Evolutionary conservation across 73 alveolate genomes (phyloP), one percentile per base, ranked within the genome.

Genomic region (Paramecium bursaria): DNA sequence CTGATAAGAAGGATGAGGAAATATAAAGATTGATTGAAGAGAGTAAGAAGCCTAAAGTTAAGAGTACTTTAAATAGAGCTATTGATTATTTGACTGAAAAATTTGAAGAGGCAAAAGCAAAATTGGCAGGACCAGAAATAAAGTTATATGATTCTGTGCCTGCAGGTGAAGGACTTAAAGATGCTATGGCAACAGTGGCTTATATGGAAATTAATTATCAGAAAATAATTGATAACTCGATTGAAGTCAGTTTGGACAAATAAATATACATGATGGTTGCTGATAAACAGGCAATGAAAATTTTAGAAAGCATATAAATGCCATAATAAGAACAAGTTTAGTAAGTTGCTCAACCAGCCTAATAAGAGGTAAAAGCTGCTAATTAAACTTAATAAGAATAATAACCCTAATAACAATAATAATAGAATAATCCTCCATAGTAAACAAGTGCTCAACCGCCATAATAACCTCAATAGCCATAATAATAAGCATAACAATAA

Each of bases 131-230:
- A 13, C 26, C 26, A 57, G 17, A 57, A 27, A 57, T 57, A 25
- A 50, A 57, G 39, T 25, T 57, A 0, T 57, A 57, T 30, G 76
- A 57, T 26, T 57, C 76, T 26, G 49, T 57, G 26, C 51, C 51
- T 11, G 76, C 51, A 57, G 50, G 49, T 17, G 76, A 57, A 14
- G 76, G 51, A 11, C 31, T 57, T 3, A 57, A 57, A 29, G 76
- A 57, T 27, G 76, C 31, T 13, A 57, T 57, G 3, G 6, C 31
- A 7, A 17, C 29, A 25, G 11, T 57, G n/a, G 76, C 50, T 13
- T 26, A 23, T 30, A 29, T 57, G 39, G 26, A 57, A 14, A 57
- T 29, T 15, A 29, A 57, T 29, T 57, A 25, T 29, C 51, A 13
- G 31, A 44, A 26, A n/a, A 44, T 57, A 25, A 57, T 57, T 57